A percentile compares a stretch with the other conserved stretches of the same genome.
These are phyloP conservation scores for Tylopilus sp. DNA, from an alignment of 1,284 basidiomycete species.

Conservation along the genomic window DNA sequence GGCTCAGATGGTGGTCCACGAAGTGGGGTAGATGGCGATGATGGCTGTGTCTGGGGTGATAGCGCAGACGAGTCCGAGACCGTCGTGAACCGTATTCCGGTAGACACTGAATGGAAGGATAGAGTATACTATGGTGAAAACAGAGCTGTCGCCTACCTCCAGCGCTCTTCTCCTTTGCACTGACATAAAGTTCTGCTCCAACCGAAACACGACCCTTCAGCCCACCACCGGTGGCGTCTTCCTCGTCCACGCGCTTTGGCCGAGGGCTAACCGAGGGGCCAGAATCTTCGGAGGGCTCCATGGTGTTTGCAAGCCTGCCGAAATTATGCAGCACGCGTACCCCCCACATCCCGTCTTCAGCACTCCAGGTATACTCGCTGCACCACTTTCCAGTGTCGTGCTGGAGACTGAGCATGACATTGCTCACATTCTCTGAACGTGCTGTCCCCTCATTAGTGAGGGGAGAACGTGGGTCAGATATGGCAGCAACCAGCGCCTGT, in stretches of 20 bases:
- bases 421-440: constrained; percentile 53
- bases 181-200: constrained; percentile 93
- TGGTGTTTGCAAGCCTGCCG: constrained; percentile 50
- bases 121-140: constrained; percentile 3
- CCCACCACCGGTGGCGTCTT: constrained; percentile 86
- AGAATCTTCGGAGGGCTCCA: constrained; percentile 30
- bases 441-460: constrained; percentile 41
- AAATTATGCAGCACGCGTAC: constrained; percentile 91
- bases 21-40: constrained; percentile 33
- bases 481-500: constrained; percentile 67
- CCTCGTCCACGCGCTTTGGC: constrained; percentile 77
- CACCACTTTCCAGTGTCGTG: constrained; percentile 92
- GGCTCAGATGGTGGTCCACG: constrained; percentile 55
- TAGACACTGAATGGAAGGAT: constrained; percentile 63
- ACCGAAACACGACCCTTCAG: constrained; percentile 86
- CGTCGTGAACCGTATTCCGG: constrained; percentile 90
- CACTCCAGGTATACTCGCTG: constrained; percentile 92
- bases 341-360: constrained; percentile 92
- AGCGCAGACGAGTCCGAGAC: constrained; percentile 73
- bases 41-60: constrained; percentile 49
- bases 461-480: constrained; percentile 65
- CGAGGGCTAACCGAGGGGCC: constrained; percentile 22
- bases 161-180: constrained; percentile 88
- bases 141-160: constrained; percentile 54
- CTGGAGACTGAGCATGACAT: constrained; percentile 85